phyloP scores from a whole-genome alignment of 192 early-diverging fungal species.

The Paraglomus occultum region DNA sequence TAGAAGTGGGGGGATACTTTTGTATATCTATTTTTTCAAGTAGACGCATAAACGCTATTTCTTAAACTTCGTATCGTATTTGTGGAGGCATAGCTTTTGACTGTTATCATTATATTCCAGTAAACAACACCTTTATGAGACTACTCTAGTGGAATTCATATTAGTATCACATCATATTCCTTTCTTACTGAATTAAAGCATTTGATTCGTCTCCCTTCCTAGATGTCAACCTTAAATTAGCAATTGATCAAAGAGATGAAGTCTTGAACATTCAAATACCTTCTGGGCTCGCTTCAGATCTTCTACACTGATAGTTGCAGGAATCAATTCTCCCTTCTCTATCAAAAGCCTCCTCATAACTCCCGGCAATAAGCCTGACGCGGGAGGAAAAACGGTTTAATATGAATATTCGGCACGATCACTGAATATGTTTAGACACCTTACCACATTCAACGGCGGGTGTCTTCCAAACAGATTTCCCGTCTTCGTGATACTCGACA shows the following conservation, averaged over 20 bases:
- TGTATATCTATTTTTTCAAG: no score
- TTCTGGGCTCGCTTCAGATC: constrained; percentile 43
- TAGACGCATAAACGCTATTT: no score
- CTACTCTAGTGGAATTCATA: constrained; percentile 5
- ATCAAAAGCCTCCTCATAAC: constrained; percentile 46
- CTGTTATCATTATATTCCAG: no score
- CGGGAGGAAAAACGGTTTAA: no score
- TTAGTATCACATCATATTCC: constrained; percentile 38
- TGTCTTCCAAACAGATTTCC: constrained; percentile 46
- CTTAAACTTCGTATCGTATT: no score
- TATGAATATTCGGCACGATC: not conserved
- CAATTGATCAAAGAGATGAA: not conserved
- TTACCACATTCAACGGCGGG: constrained; percentile 37
- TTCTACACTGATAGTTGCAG: constrained; percentile 43
- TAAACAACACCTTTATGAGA: no score
- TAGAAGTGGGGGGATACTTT: no score
- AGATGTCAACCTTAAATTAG: constrained; percentile 17
- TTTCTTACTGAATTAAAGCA: constrained; percentile 60
- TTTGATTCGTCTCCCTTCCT: constrained; percentile 47
- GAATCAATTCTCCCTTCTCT: constrained; percentile 35
- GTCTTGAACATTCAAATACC: constrained; percentile 32
- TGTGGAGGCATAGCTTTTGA: no score
- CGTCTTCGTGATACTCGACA: constrained; percentile 32
- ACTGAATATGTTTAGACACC: not conserved
- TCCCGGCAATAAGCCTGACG: constrained; percentile 46